A percentile compares a stretch with the other conserved stretches of the same genome.
These are phyloP conservation scores for Candida ipomoeae DNA, from an alignment of 805 yeast species.

Conservation along the genomic window DNA sequence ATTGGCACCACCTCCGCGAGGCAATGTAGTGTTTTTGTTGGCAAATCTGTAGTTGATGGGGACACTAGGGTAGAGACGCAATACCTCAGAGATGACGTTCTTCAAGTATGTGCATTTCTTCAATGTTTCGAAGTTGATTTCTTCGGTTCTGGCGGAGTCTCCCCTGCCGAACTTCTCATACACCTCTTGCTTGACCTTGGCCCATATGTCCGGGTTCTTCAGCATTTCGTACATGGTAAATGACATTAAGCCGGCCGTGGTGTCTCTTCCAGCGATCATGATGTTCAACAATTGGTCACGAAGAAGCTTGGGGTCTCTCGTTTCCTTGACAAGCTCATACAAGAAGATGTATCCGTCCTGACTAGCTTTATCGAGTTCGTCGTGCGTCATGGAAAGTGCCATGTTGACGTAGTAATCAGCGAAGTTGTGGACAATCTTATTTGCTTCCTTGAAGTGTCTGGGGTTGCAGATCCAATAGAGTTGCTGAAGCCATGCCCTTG, in stretches of 20 bases:
- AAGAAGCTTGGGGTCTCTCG: slow-evolving; percentile 11
- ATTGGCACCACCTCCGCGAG: slow-evolving; percentile 47
- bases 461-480: slow-evolving; percentile 11
- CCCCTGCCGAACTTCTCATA: slow-evolving; percentile 19
- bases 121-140: slow-evolving; percentile 43
- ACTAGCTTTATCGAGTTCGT: slow-evolving; percentile 7
- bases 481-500: slow-evolving; percentile 6
- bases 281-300: slow-evolving; percentile 16
- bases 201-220: slow-evolving; percentile 27
- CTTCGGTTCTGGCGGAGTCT: slow-evolving; percentile 22
- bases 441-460: slow-evolving; percentile 2
- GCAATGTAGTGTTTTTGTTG: slow-evolving; percentile 42
- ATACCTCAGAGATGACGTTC: slow-evolving; percentile 43
- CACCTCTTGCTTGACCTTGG: slow-evolving; percentile 27
- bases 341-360: slow-evolving; percentile 10
- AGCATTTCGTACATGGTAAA: slow-evolving; percentile 25
- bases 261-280: slow-evolving; percentile 17
- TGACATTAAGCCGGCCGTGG: slow-evolving; percentile 15
- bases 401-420: slow-evolving; percentile 6
- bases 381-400: slow-evolving; percentile 6
- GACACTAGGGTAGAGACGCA: slow-evolving; percentile 51
- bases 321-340: slow-evolving; percentile 13
- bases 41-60: slow-evolving; percentile 46
- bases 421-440: slow-evolving; percentile 11
- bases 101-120: slow-evolving; percentile 44